phyloP scores from a whole-genome alignment of 805 yeast genomes.

The Teunomyces cretensis region DNA sequence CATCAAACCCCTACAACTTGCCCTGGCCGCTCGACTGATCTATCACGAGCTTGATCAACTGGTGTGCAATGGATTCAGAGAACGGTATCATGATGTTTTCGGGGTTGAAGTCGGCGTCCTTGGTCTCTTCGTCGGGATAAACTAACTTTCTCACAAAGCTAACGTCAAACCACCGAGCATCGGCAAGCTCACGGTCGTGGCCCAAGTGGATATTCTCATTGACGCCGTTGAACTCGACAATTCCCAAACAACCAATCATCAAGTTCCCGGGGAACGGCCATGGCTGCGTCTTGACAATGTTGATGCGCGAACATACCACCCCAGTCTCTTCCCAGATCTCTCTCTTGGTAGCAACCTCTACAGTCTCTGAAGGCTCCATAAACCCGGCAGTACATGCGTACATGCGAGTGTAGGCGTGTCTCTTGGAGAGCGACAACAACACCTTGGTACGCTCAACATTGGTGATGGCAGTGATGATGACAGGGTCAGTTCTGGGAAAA shows the following conservation, averaged over 20 bases:
- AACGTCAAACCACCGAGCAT: slow-evolving; percentile 81
- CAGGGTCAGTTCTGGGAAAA: slow-evolving; percentile 92
- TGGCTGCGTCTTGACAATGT: slow-evolving; percentile 77
- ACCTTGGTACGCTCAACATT: slow-evolving; percentile 59
- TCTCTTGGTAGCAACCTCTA: slow-evolving; percentile 82
- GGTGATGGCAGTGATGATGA: slow-evolving; percentile 76
- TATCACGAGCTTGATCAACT: slow-evolving; percentile 42
- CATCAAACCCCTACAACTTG: not conserved
- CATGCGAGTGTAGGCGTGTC: slow-evolving; percentile 56
- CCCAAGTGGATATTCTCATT: slow-evolving; percentile 68
- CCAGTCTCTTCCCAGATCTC: slow-evolving; percentile 98
- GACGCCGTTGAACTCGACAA: slow-evolving; percentile 66
- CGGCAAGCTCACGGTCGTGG: slow-evolving; percentile 82
- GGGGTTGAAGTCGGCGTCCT: slow-evolving; percentile 22
- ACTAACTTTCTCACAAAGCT: slow-evolving; percentile 47
- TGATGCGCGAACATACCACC: slow-evolving; percentile 56
- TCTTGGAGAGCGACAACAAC: slow-evolving; percentile 66
- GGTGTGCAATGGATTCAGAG: slow-evolving; percentile 43
- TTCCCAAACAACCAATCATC: slow-evolving; percentile 89
- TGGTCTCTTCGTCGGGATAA: slow-evolving; percentile 16
- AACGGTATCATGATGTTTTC: slow-evolving; percentile 44
- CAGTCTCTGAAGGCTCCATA: slow-evolving; percentile 91
- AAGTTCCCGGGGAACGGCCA: slow-evolving; percentile 97
- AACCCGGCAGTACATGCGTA: slow-evolving; percentile 93
- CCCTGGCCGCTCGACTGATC: slow-evolving; percentile 19